Evolutionary conservation across 345 rosid genomes (phyloP), one percentile per base, ranked within the genome.

Genomic region (Eucalyptus shirleyi): DNA sequence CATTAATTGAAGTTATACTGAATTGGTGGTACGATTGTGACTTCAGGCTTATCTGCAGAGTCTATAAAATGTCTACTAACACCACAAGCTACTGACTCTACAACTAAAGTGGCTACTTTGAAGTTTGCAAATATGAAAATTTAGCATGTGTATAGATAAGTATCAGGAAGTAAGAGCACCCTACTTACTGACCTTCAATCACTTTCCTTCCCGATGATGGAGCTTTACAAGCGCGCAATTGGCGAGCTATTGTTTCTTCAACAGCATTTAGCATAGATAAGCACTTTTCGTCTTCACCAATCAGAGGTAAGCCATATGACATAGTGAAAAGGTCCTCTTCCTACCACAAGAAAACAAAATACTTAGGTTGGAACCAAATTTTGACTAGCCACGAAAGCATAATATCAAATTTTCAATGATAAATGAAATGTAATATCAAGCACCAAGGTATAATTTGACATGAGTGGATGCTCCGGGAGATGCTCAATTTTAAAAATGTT

Each of bases 241-340:
- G 98, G 87, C 99, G 98, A 89, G 95, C 92, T 89, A 96, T 91
- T 51, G 96, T 95, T 93, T 98, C 99, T 94, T 98, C 99, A 42
- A 96, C 97, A 47, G 99, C 97, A 93, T 96, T 98, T 91, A 98
- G 80, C 91, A 96, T 92, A 69, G 95, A 93, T 90, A 97, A 92
- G 93, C 98, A 97, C 93, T 94, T 97, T 30, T 94, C 97, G 93
- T 98, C 99, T 90, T 95, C 99, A 81, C 91, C 97, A 90, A 45
- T 91, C 87, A 98, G 92, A 91, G 98, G 96, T 93, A 98, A 98
- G 88, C 99, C 99, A 91, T 96, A 96, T 65, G 97, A 89, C 98
- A 96, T 97, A 9, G 96, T 95, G 89, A 98, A 94, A 89, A 96
- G 94, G 94, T 98, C 99, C 92, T 98, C 99, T 93, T 98, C 99